Evolutionary conservation across 2,329 filamentous ascomycete species (phyloP), one percentile per base, ranked within the genome.

Genomic region (Curvularia sp.): DNA sequence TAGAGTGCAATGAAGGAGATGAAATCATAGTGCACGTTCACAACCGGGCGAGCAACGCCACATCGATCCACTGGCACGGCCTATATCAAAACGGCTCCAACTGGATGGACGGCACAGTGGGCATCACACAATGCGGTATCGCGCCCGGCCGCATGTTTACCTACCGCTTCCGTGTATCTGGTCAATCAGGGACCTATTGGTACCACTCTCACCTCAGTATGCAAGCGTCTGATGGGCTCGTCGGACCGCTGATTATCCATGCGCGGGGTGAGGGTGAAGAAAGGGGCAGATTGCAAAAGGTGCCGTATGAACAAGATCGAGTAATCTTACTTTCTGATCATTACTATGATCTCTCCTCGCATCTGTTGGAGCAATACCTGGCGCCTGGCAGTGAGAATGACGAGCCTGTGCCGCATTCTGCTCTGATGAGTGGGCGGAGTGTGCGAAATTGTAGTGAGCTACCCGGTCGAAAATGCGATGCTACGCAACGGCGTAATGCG

Each of bases 271-370:
- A 5, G 2, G 55, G 82, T 18, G 26, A 38, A 48, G 76, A 85
- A 53, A 81, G 83, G 10, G 75, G 64, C 4, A 10, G 5, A 15
- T 39, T 78, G 30, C 79, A 81, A 55, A 69, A 74, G 30, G 58
- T 79, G 3, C 49, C 80, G 7, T 81, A 82, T 58, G 80, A 79
- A 10, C 73, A 78, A 5, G 89, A 91, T 60, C 79, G 84, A n/a
- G 79, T 89, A 0, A 66, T 91, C 7, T 83, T 89, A 73, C 74
- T 91, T 4, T 86, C 86, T 26, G 89, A 91, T 63, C 86, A 89
- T 72, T 91, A 91, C 62, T 87, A 90, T 65, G 85, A 88, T 50
- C 70, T 77, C 1, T 80, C 79, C 9, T 76, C 78, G 6, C 69
- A 71, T 1, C 74, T 86, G 0, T 69, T 87, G 3, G 81, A 82